Conservation (phyloP, 768 basidiomycete species). For the Mycena rebaudengoi region DNA sequence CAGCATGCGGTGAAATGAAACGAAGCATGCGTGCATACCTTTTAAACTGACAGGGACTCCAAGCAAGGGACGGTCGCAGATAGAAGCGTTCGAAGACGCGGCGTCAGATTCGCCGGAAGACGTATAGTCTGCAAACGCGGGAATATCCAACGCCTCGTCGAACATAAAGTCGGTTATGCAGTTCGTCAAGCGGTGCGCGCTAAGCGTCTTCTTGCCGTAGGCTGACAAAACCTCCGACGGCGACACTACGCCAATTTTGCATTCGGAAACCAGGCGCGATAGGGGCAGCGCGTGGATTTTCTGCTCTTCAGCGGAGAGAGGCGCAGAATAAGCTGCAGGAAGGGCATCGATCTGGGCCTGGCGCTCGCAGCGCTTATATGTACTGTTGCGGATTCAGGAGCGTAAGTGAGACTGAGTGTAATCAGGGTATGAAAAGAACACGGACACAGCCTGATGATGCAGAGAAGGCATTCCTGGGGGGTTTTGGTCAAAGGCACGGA, state of each 20-base stretch:
- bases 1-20: constrained; percentile 12
- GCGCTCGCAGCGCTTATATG: constrained; percentile 55
- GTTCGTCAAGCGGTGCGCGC: constrained; percentile 61
- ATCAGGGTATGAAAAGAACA: constrained; percentile 7
- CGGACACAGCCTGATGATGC: constrained; percentile 22
- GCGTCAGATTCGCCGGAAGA: constrained; percentile 47
- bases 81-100: constrained; percentile 1
- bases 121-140: constrained; percentile 15
- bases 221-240: constrained; percentile 51
- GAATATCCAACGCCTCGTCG: constrained; percentile 21
- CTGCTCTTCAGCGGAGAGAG: constrained; percentile 53
- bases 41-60: constrained; percentile 71
- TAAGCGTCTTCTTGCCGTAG: constrained; percentile 58
- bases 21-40: constrained; percentile 45
- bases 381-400: constrained; percentile 42
- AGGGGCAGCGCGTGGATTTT: constrained; percentile 60
- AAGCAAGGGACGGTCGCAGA: constrained; percentile 53
- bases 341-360: constrained; percentile 52
- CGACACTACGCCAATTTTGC: constrained; percentile 49
- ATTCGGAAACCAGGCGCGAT: constrained; percentile 54
- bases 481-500: background rate
- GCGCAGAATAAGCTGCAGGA: constrained; percentile 45
- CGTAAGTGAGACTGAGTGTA: background rate
- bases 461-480: constrained; percentile 19
- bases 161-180: constrained; percentile 71